These are phyloP conservation scores for Candida caryicola DNA, from an alignment of 805 yeast species.

Conservation along the genomic window DNA sequence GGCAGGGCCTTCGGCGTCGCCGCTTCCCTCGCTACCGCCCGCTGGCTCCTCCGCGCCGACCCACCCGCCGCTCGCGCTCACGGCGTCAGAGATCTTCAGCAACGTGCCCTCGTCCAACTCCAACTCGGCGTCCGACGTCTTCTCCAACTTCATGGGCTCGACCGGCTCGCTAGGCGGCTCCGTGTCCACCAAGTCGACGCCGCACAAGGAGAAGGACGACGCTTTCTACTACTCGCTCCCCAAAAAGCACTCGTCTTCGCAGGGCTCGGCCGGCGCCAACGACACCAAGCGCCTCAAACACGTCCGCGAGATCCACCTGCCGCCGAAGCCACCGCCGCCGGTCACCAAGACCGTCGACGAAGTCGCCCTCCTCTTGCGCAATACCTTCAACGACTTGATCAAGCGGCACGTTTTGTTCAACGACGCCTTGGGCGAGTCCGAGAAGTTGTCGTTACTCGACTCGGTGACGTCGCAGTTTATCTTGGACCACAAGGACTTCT, in stretches of 20 bases:
- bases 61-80: not conserved
- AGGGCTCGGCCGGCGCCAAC: not conserved
- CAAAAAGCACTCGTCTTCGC: not conserved
- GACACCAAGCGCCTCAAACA: not conserved
- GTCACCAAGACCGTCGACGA: slow-evolving; percentile 2
- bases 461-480: slow-evolving; percentile 11
- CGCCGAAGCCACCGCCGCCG: not conserved
- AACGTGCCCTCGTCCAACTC: slow-evolving; percentile 2
- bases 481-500: slow-evolving; percentile 11
- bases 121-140: slow-evolving; percentile 10
- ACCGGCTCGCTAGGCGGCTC: slow-evolving; percentile 3
- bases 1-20: not conserved
- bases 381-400: slow-evolving; percentile 9
- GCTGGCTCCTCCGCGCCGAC: not conserved
- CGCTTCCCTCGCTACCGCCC: not conserved
- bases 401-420: slow-evolving; percentile 6
- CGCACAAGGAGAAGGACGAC: slow-evolving; percentile 7
- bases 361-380: slow-evolving; percentile 8
- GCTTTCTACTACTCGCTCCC: not conserved
- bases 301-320: not conserved
- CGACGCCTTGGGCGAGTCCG: slow-evolving; percentile 5
- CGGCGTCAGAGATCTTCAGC: not conserved
- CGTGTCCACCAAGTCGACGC: slow-evolving; percentile 4
- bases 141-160: slow-evolving; percentile 8
- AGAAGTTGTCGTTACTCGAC: slow-evolving; percentile 10